Base-by-base conservation (phyloP, 129 eudicot species). In the Flaveria ramosissima region DNA sequence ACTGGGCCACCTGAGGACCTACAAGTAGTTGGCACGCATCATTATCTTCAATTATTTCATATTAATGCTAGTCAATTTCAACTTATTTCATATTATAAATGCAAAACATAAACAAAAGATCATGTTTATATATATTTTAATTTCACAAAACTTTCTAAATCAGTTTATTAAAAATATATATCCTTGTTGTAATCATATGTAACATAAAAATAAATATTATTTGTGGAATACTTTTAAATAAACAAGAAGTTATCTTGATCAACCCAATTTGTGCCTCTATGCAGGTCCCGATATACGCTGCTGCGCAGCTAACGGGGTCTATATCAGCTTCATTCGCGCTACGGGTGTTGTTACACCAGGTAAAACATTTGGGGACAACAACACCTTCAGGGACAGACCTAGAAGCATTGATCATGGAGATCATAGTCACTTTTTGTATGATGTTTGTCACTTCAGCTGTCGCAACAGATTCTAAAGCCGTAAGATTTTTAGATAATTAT, bases 401-500 rank as follows among this genome's bases (percentile, higher is more conserved):
- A 73, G 96, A 90, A 82, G 97, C 98, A 61, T 65, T 93, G 0
- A 52, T 88, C 77, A 90, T 90, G 92, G 98, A 93, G 78, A 87
- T 90, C 36, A 89, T 90, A 5, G 96, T 93, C n/a, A 90, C 97
- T 12, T 93, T 90, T 51, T 73, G 85, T 6, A 90, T 93, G 98
- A 93, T 93, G 98, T 87, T 88, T 77, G 78, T 93, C 82, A 89
- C 96, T 64, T 90, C 87, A 0, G 97, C 98, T 3, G 97, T 90
- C 2, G 92, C 98, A 0, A 93, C 96, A 15, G 97, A 93, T 75
- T 78, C 82, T 78, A 78, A 78, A 70, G 82, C 82, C 20, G 82
- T 78, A 70, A 59, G 71, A 21, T 15, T 12, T 20, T 51, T 50
- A 64, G 21, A 64, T 2, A 73, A 41, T 14, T 36, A 62, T 48